Percentiles rank a stretch among this genome's conserved stretches.
These are phyloP conservation scores for Phytophthora pistaciae DNA, from an alignment of 352 stramenopile genomes.

Conservation along the genomic window DNA sequence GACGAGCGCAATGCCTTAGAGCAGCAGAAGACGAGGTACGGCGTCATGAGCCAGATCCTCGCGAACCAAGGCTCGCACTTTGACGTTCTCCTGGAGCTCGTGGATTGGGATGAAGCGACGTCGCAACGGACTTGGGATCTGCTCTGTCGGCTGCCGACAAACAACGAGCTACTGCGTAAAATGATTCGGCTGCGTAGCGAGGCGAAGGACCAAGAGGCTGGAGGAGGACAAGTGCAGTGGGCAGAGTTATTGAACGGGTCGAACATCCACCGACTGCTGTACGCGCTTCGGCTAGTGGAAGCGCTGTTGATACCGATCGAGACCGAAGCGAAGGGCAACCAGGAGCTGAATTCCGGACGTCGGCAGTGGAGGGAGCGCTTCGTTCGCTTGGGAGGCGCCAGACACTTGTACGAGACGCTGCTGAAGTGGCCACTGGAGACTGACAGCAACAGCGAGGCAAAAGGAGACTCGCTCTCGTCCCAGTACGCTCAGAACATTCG, in stretches of 20 bases:
- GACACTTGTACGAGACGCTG: conserved; percentile 55
- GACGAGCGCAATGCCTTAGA: not conserved
- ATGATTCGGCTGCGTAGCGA: conserved; percentile 68
- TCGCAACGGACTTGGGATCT: conserved; percentile 79
- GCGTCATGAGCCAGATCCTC: conserved; percentile 59
- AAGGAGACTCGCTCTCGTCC: conserved; percentile 7
- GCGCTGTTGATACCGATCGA: conserved; percentile 64
- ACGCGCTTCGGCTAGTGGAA: conserved; percentile 75
- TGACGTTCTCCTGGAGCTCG: conserved; percentile 62
- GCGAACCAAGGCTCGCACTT: conserved; percentile 70
- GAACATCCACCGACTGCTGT: conserved; percentile 69
- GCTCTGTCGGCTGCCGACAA: conserved; percentile 75
- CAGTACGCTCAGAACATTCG: conserved; percentile 50
- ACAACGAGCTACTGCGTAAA: conserved; percentile 61
- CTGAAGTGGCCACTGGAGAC: conserved; percentile 31
- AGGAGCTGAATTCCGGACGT: conserved; percentile 49
- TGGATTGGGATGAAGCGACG: conserved; percentile 58
- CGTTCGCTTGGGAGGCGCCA: conserved; percentile 63
- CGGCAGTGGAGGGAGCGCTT: conserved; percentile 86
- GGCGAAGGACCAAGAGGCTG: conserved; percentile 11
- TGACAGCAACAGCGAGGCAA: too few relatives aligned
- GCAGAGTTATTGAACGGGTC: conserved; percentile 48
- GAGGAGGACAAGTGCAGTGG: conserved; percentile 46
- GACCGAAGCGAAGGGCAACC: not conserved
- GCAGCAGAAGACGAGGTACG: conserved; percentile 34